phyloP scores from a whole-genome alignment of 129 eudicot genomes.

The Oenanthe sinensis region DNA sequence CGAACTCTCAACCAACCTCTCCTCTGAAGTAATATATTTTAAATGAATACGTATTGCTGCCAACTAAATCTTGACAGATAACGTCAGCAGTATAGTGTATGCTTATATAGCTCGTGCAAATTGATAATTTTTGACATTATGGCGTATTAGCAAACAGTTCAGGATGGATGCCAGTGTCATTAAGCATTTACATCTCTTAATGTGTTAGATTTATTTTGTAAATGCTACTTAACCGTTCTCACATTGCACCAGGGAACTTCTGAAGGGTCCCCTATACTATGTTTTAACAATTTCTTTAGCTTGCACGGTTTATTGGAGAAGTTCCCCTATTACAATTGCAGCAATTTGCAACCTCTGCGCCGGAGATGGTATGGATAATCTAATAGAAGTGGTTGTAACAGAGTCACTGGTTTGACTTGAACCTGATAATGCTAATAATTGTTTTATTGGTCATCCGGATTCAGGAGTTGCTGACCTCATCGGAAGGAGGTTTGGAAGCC shows the following conservation, averaged over 20 bases:
- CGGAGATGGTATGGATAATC: slow-evolving; percentile 67
- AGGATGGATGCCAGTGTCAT: neutral
- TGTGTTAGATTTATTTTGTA: neutral
- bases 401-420: neutral
- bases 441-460: neutral
- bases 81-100: neutral
- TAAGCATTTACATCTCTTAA: neutral
- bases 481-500: slow-evolving; percentile 70
- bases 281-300: slow-evolving; percentile 65
- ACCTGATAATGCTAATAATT: neutral
- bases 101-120: neutral
- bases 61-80: neutral
- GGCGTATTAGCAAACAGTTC: neutral
- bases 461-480: slow-evolving; percentile 80
- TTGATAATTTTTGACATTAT: neutral
- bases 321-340: slow-evolving; percentile 78
- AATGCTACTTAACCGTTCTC: neutral
- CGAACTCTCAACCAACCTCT: neutral
- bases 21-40: neutral
- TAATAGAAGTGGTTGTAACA: neutral
- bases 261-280: slow-evolving; percentile 80
- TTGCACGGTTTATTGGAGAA: slow-evolving; percentile 64
- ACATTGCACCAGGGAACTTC: slow-evolving; percentile 59
- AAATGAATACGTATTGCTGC: neutral
- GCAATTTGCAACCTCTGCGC: slow-evolving; percentile 88